A percentile compares a stretch with the other conserved stretches of the same genome.
Conservation (phyloP, 2,329 filamentous ascomycete species). For the Microdochium nivale region DNA sequence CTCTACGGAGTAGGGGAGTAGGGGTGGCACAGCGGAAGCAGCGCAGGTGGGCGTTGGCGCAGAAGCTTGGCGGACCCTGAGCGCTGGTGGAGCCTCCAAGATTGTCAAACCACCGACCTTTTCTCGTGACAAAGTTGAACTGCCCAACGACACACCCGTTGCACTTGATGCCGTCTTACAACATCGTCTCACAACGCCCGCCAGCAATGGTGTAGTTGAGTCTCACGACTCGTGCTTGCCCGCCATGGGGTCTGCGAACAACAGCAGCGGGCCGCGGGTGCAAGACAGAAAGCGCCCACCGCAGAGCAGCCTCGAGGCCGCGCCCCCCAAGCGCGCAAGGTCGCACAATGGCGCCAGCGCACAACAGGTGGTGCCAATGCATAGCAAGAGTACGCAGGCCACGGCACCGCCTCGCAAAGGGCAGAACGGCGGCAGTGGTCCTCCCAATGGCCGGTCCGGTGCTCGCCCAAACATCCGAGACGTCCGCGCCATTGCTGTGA, state of each 20-base stretch:
- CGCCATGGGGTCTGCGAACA: background rate
- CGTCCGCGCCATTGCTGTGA: conserved; percentile 40
- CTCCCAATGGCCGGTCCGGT: background rate
- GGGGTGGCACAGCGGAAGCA: too few relatives aligned
- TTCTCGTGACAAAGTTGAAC: too few relatives aligned
- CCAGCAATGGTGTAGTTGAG: background rate
- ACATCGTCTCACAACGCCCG: too few relatives aligned
- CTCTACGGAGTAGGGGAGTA: background rate
- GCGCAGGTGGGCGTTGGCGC: background rate
- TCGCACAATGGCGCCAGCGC: background rate
- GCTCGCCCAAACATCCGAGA: conserved; percentile 20
- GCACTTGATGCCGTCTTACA: too few relatives aligned
- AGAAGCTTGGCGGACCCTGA: background rate
- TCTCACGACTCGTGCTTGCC: background rate
- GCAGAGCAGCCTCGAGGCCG: background rate
- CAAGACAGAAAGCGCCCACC: background rate
- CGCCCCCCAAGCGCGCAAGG: background rate
- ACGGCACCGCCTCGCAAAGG: background rate
- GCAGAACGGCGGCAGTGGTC: background rate
- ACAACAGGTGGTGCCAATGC: background rate
- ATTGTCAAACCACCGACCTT: too few relatives aligned
- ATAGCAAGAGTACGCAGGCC: too few relatives aligned
- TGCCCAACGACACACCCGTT: too few relatives aligned
- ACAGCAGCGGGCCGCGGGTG: background rate
- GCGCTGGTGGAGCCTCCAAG: background rate